Conservation (phyloP, 352 stramenopile species). For the Globisporangium sylvaticum region DNA sequence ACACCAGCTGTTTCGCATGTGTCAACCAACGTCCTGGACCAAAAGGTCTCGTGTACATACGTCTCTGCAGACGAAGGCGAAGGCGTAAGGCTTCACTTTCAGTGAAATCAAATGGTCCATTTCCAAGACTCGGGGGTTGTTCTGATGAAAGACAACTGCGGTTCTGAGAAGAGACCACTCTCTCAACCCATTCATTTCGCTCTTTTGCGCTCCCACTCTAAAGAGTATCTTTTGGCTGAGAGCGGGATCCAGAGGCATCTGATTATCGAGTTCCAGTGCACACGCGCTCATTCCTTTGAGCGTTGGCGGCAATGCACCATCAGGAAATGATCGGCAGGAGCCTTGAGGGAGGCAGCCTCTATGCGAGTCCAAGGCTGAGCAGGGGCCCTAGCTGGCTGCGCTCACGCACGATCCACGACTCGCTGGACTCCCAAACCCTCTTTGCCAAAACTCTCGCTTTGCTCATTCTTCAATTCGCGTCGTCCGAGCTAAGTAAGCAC, state of each 20-base stretch:
- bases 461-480: neutral
- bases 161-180: neutral
- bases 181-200: neutral
- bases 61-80: too few relatives aligned
- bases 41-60: too few relatives aligned
- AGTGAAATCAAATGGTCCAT: too few relatives aligned
- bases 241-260: neutral
- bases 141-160: neutral
- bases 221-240: neutral
- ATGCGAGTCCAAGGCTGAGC: too few relatives aligned
- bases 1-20: too few relatives aligned
- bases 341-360: too few relatives aligned
- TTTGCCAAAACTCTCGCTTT: neutral
- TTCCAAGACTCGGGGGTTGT: too few relatives aligned
- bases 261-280: neutral
- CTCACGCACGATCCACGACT: neutral
- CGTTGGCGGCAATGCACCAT: neutral
- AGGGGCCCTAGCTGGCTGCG: neutral
- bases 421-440: neutral
- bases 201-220: neutral
- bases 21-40: too few relatives aligned
- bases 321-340: neutral
- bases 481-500: neutral
- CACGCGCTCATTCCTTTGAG: neutral
- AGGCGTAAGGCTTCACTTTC: too few relatives aligned